Evolutionary conservation across 441 rosid genomes (phyloP).

Genomic region (Pelargonium fulgidum): DNA sequence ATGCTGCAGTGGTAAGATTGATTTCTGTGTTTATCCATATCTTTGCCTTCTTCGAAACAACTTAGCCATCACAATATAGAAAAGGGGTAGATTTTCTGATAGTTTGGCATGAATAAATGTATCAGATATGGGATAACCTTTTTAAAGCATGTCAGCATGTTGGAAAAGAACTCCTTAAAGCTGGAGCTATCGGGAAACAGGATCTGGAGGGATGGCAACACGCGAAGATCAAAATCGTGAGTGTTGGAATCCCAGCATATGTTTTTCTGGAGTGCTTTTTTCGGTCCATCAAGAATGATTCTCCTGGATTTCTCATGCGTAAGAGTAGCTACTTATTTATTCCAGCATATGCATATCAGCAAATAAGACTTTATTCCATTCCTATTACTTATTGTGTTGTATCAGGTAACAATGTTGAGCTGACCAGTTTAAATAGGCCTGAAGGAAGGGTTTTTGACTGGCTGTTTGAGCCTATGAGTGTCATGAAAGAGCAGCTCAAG

Average conservation of each 20-base stretch:
- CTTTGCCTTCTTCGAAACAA: too few relatives aligned
- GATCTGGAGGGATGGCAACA: not conserved
- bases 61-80: too few relatives aligned
- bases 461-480: conserved; percentile 27
- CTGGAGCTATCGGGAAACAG: not conserved
- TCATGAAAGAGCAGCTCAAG: conserved; percentile 29
- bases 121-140: not conserved
- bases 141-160: not conserved
- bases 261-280: conserved; percentile 2
- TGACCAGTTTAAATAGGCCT: conserved; percentile 23
- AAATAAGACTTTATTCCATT: too few relatives aligned
- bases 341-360: too few relatives aligned
- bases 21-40: not conserved
- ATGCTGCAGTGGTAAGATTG: not conserved
- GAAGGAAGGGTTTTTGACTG: conserved; percentile 27
- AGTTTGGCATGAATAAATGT: too few relatives aligned
- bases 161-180: not conserved
- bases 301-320: not conserved
- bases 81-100: too few relatives aligned
- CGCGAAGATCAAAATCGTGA: not conserved
- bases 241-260: conserved; percentile 21
- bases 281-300: not conserved
- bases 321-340: too few relatives aligned
- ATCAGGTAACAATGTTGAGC: conserved; percentile 21
- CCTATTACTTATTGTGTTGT: too few relatives aligned